These are phyloP conservation scores for Haplosporangium gracile DNA, from an alignment of 192 early-diverging fungal species.

Conservation along the genomic window DNA sequence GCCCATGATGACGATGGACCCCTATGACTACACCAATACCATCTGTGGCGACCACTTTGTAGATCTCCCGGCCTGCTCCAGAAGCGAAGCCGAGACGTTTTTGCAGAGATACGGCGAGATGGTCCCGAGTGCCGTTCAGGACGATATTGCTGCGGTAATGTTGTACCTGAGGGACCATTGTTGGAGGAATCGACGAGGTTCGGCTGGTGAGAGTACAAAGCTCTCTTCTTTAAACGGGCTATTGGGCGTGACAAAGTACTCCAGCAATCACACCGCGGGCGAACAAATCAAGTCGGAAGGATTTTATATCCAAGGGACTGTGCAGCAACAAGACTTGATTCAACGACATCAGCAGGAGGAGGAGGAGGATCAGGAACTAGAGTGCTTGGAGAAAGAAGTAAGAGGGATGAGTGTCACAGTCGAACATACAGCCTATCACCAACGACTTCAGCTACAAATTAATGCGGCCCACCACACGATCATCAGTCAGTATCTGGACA, in stretches of 20 bases:
- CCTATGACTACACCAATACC: too few relatives aligned
- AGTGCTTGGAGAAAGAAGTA: neutral
- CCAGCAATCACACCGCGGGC: neutral
- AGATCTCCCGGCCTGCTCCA: neutral
- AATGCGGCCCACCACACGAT: neutral
- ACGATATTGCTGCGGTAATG: conserved; percentile 15
- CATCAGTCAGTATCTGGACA: neutral
- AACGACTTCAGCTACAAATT: neutral
- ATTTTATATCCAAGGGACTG: neutral
- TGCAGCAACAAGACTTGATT: neutral
- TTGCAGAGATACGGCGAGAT: neutral
- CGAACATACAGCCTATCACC: neutral
- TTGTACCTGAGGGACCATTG: neutral
- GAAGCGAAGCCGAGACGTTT: neutral
- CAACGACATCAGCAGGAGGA: neutral
- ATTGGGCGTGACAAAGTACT: neutral
- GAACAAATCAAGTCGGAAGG: neutral
- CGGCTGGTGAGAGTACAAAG: neutral
- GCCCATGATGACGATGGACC: too few relatives aligned
- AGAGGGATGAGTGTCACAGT: neutral
- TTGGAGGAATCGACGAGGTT: neutral
- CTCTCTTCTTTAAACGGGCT: neutral
- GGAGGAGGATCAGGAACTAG: neutral
- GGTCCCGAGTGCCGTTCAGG: neutral
- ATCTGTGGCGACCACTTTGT: neutral